Conservation (phyloP, 2,329 filamentous ascomycete genomes). For the Dothideomycetes sp. region DNA sequence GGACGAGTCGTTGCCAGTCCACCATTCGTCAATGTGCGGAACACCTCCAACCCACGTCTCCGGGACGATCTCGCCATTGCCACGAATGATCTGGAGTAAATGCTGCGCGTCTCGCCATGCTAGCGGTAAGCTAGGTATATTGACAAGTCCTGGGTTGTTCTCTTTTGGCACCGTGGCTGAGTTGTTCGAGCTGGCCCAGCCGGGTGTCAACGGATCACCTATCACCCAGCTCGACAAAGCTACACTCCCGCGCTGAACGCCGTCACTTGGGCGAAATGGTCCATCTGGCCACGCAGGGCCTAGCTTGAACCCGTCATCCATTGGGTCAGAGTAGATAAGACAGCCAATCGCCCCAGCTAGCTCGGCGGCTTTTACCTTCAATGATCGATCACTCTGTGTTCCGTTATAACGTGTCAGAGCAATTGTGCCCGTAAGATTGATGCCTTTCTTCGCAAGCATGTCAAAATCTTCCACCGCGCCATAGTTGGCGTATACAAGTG, state of each 20-base stretch:
- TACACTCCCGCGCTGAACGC: conserved; percentile 37
- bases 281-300: conserved; percentile 31
- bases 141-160: conserved; percentile 76
- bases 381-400: conserved; percentile 31
- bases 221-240: conserved; percentile 34
- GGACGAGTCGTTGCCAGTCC: conserved; percentile 17
- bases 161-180: too few species aligned
- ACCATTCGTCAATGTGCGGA: conserved; percentile 43
- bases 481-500: conserved; percentile 36
- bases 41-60: conserved; percentile 67
- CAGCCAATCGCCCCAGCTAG: conserved; percentile 32
- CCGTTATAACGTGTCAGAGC: conserved; percentile 36
- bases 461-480: conserved; percentile 34
- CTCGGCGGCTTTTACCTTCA: conserved; percentile 39
- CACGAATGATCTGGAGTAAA: conserved; percentile 71
- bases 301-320: conserved; percentile 36
- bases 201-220: conserved; percentile 9
- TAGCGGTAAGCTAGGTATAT: conserved; percentile 82
- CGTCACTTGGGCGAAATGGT: conserved; percentile 31
- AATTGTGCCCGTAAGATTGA: conserved; percentile 36
- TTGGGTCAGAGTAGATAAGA: conserved; percentile 36
- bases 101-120: conserved; percentile 70
- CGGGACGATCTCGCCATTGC: conserved; percentile 50
- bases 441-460: conserved; percentile 26
- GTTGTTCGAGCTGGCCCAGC: conserved; percentile 35